Conservation (phyloP, 2,329 filamentous ascomycete species). For the Periconia sp. region DNA sequence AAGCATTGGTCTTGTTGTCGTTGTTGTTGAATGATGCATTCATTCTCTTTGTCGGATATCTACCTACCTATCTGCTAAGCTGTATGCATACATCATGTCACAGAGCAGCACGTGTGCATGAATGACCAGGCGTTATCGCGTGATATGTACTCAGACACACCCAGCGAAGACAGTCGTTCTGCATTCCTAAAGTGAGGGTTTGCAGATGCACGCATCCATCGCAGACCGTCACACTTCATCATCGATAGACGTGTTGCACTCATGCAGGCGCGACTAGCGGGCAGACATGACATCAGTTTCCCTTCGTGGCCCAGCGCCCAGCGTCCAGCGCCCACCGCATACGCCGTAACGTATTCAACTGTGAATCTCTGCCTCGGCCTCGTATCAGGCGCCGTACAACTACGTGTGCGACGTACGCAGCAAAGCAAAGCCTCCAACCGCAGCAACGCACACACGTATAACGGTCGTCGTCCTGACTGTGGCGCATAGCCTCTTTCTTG, state of each 20-base stretch:
- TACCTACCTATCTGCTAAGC: no score
- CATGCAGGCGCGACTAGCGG: not conserved
- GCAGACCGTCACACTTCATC: not conserved
- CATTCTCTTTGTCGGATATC: no score
- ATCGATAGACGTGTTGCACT: not conserved
- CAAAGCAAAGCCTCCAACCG: constrained; percentile 4
- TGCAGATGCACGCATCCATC: not conserved
- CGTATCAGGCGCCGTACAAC: not conserved
- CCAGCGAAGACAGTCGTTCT: no score
- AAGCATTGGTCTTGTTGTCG: no score
- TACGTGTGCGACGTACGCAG: no score
- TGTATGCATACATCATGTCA: not conserved
- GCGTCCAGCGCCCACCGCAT: not conserved
- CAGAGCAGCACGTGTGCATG: not conserved
- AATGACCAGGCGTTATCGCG: no score
- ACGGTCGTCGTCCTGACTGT: not conserved
- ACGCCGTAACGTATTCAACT: not conserved
- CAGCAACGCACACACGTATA: not conserved
- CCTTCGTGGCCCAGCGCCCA: no score
- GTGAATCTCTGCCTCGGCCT: not conserved
- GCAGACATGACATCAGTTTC: not conserved
- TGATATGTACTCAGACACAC: no score
- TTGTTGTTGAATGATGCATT: no score
- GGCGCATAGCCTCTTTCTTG: not conserved
- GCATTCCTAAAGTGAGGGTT: not conserved